Base-by-base conservation (phyloP, 2,329 filamentous ascomycete species). In the Nothophaeocryptopus gaeumannii region DNA sequence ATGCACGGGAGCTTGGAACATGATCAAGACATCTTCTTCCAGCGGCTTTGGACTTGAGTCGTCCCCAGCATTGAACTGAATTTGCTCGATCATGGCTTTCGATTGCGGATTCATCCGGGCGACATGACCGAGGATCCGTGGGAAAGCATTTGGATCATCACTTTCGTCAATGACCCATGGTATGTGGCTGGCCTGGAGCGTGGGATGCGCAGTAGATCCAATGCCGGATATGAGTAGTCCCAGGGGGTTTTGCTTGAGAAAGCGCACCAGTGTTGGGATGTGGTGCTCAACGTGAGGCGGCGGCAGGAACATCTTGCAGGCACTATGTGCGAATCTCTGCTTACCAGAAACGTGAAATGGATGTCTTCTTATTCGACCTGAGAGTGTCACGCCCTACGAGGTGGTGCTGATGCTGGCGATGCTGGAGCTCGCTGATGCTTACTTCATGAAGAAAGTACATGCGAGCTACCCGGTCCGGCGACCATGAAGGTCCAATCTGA, bases 161-260 rank as follows among this genome's bases (percentile, higher is more conserved):
- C 56, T 52, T 8, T 77, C 61, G 51, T 84, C 80, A 1, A 85
- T 67, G 0, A 85, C 60, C 58, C 75, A 85, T 0, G 82, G 82
- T 13, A 85, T 78, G 58, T 85, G 82, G 45, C 73, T 82, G 44
- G 73, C 75, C 57, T 83, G 82, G 4, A 85, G 73, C 11, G 78
- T 69, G 0, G 77, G 75, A 55, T 75, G 69, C 0, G 60, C 64
- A 8, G 68, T 37, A 0, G 79, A 83, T 1, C 68, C 60, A 37
- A 86, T 79, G 5, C 79, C 80, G 0, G 83, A 86, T 8, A 80
- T 85, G 7, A 86, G 61, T 11, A 85, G 71, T 1, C 83, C 83
- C 0, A 86, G 71, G 0, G 83, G 80, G 58, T 84, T 79, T 11
- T 78, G 73, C 14, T 72, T 73, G 59, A 86, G 81, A 44, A 86